Evolutionary conservation across 805 yeast species (phyloP).

Genomic region (Clavispora vitiphila): DNA sequence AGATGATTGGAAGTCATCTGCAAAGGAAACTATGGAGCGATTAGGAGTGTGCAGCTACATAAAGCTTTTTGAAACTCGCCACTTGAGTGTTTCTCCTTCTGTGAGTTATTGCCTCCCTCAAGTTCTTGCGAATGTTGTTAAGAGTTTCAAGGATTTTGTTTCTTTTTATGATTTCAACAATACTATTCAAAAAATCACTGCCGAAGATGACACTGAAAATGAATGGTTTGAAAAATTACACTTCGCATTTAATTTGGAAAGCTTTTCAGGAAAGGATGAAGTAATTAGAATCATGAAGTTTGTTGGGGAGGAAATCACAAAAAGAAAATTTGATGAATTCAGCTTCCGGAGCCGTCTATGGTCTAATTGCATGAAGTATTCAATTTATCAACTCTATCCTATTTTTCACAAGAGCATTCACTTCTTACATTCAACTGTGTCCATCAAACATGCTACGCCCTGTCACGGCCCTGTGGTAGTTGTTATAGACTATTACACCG

Average conservation of each 20-base stretch:
- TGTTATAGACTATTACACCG: slow-evolving; percentile 83
- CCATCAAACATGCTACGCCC: slow-evolving; percentile 80
- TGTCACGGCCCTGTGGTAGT: slow-evolving; percentile 89
- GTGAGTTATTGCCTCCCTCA: slow-evolving; percentile 71
- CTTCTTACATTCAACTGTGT: slow-evolving; percentile 75
- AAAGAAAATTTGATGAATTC: slow-evolving; percentile 48
- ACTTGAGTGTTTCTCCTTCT: slow-evolving; percentile 80
- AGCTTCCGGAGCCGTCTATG: slow-evolving; percentile 43
- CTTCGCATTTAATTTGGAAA: slow-evolving; percentile 19
- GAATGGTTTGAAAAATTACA: slow-evolving; percentile 23
- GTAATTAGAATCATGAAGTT: slow-evolving; percentile 33
- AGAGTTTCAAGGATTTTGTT: slow-evolving; percentile 39
- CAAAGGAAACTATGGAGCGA: slow-evolving; percentile 18
- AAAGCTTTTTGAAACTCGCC: slow-evolving; percentile 40
- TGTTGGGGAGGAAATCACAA: slow-evolving; percentile 30
- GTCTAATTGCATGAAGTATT: slow-evolving; percentile 32
- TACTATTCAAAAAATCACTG: slow-evolving; percentile 17
- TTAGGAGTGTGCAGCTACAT: slow-evolving; percentile 33
- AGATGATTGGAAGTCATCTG: slow-evolving; percentile 11
- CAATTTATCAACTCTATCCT: slow-evolving; percentile 39
- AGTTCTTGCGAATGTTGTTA: slow-evolving; percentile 50
- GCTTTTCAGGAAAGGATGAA: slow-evolving; percentile 30
- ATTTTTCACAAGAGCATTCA: slow-evolving; percentile 70
- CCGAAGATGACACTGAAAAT: slow-evolving; percentile 23
- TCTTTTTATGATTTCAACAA: slow-evolving; percentile 16